These are phyloP conservation scores for Albifimbria verrucaria DNA, from an alignment of 2,329 filamentous ascomycete species.

Conservation along the genomic window DNA sequence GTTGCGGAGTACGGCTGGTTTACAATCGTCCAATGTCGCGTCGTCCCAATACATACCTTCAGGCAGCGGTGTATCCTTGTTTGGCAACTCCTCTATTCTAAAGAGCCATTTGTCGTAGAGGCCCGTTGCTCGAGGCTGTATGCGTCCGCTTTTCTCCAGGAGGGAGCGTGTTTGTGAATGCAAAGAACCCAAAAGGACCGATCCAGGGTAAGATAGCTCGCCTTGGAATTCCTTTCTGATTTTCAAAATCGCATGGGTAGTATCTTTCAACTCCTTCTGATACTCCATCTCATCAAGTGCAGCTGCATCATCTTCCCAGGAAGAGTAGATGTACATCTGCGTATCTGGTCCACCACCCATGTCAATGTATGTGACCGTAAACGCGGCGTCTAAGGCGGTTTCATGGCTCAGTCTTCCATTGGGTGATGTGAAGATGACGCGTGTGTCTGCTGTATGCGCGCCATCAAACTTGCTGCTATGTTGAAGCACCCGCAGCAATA, in stretches of 20 bases:
- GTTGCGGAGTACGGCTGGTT: conserved; percentile 51
- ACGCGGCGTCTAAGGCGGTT: conserved; percentile 18
- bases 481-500: conserved; percentile 61
- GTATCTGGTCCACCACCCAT: conserved; percentile 59
- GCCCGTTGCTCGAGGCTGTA: conserved; percentile 22
- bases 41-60: conserved; percentile 53
- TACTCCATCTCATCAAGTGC: conserved; percentile 14
- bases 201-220: conserved; percentile 16
- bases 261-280: conserved; percentile 27
- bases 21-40: conserved; percentile 50
- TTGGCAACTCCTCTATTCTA: conserved; percentile 40
- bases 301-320: conserved; percentile 35
- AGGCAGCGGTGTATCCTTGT: conserved; percentile 28
- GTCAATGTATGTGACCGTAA: conserved; percentile 61
- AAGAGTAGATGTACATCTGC: conserved; percentile 60
- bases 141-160: conserved; percentile 18
- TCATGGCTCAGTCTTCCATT: background rate
- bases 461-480: conserved; percentile 41
- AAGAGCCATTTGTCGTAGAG: conserved; percentile 59
- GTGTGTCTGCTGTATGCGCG: conserved; percentile 40
- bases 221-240: conserved; percentile 21
- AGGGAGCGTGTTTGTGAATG: conserved; percentile 24
- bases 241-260: conserved; percentile 24
- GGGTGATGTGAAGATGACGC: conserved; percentile 34
- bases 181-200: conserved; percentile 34